Base-by-base conservation (phyloP, 2,329 filamentous ascomycete genomes). In the Ophiocordyceps australis region DNA sequence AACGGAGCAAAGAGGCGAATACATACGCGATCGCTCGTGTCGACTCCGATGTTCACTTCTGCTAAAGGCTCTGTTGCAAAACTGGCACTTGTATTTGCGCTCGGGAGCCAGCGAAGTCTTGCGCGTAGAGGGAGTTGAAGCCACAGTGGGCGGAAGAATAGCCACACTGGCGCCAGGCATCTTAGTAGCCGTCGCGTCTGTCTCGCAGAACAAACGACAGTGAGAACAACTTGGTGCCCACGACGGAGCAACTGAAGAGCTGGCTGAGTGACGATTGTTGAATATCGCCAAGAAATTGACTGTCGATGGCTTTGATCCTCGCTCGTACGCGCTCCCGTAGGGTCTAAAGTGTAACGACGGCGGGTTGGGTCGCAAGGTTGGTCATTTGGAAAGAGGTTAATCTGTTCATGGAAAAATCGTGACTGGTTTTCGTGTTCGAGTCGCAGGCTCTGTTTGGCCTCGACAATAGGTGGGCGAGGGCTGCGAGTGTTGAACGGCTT, bases 41-140 rank as follows among this genome's bases (percentile, higher is more conserved):
- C 89, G 70, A 57, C 83, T 94, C 42, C 89, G 73, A 55, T 98
- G 89, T 56, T 98, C 89, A 53, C 83, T 93, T 52, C 89, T 69
- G 59, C 85, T 94, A 54, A 98, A 98, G 36, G 89, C 89, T 54
- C 89, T 71, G 57, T 85, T 85, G 62, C 89, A 95, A 56, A 93
- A 95, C 63, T 93, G 83, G 61, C 89, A 98, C 55, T 95, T 94
- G 72, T 98, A 98, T 58, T 94, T 93, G 64, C 91, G 86, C 62
- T 95, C 89, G 29, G 85, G 82, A 41, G 72, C 75, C 41, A 74
- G 58, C 33, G 76, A 63, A 38, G 75, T 55, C 57, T 91, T 92
- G 54, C 79, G 73, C 45, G 75, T 65, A 41, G 69, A 67, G 48
- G 77, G 66, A 46, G 74, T 68, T 46, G 81, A 69, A 46, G 70